Evolutionary conservation across 1,139 yeast genomes (phyloP).

Genomic region (Pichia inconspicua): DNA sequence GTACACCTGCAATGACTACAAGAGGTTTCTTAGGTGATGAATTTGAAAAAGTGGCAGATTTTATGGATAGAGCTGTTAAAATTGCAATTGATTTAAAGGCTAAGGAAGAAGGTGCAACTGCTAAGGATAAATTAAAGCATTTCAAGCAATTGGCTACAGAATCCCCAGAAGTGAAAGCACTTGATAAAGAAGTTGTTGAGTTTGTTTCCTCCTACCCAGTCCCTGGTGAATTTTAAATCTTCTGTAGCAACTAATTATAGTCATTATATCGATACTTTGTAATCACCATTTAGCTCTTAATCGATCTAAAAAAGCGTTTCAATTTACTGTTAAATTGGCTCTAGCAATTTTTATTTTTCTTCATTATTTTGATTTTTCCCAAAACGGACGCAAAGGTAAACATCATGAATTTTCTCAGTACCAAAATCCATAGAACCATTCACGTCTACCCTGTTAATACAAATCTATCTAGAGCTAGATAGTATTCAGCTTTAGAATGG

Average conservation of each 20-base stretch:
- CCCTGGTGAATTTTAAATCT: constrained; percentile 54
- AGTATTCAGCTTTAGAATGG: neutral
- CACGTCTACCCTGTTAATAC: too few relatives aligned
- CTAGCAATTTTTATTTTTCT: too few relatives aligned
- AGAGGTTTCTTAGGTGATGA: constrained; percentile 82
- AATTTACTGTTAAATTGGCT: too few relatives aligned
- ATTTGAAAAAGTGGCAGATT: constrained; percentile 69
- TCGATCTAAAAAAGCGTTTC: too few relatives aligned
- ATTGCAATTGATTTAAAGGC: constrained; percentile 53
- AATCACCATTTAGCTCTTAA: too few relatives aligned
- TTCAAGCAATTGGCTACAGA: constrained; percentile 61
- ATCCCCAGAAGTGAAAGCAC: constrained; percentile 47
- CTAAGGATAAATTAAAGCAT: constrained; percentile 55
- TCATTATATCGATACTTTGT: neutral
- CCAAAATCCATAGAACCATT: too few relatives aligned
- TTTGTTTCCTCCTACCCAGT: constrained; percentile 71
- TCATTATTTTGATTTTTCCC: neutral
- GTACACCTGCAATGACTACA: constrained; percentile 98
- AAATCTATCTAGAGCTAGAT: too few relatives aligned
- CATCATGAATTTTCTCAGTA: neutral
- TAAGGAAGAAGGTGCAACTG: constrained; percentile 50
- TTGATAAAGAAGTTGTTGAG: constrained; percentile 52
- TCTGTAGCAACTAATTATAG: neutral
- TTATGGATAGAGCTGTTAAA: constrained; percentile 71
- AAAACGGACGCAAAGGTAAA: neutral